Percentiles rank a stretch among this genome's conserved stretches.
Evolutionary conservation across 495 filamentous ascomycete species (phyloP).

Genomic region (Penicillium cataractarum): DNA sequence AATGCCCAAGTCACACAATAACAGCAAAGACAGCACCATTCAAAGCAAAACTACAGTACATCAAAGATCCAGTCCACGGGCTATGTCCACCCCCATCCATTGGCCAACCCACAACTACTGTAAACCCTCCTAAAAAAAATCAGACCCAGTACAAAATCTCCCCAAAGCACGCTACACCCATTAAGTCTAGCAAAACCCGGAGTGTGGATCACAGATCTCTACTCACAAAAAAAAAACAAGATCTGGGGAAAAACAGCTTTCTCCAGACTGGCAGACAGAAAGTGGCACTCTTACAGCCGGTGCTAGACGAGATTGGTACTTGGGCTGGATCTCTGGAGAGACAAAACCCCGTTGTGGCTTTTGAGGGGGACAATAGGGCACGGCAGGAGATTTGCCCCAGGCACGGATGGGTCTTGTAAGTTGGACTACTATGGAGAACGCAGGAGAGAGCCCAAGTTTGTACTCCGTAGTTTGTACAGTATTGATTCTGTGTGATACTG

Average conservation of each 20-base stretch:
- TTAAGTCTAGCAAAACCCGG: constrained; percentile 20
- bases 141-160: background rate
- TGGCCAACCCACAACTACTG: background rate
- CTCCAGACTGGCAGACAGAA: constrained; percentile 9
- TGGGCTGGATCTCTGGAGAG: constrained; percentile 10
- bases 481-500: too few relatives aligned
- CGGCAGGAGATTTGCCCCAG: constrained; percentile 16
- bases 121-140: background rate
- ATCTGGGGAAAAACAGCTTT: constrained; percentile 25
- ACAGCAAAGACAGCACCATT: too few relatives aligned
- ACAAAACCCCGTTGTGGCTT: constrained; percentile 26
- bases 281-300: constrained; percentile 22
- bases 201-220: constrained; percentile 30
- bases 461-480: too few relatives aligned
- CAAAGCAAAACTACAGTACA: background rate
- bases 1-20: too few relatives aligned
- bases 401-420: constrained; percentile 6
- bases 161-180: constrained; percentile 22
- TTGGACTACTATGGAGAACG: background rate
- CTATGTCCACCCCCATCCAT: background rate
- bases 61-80: background rate
- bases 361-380: constrained; percentile 7
- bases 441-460: background rate
- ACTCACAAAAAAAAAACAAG: constrained; percentile 10
- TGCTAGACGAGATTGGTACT: constrained; percentile 19